Conservation (phyloP, 805 yeast genomes). For the Wickerhamiella allomyrinae region DNA sequence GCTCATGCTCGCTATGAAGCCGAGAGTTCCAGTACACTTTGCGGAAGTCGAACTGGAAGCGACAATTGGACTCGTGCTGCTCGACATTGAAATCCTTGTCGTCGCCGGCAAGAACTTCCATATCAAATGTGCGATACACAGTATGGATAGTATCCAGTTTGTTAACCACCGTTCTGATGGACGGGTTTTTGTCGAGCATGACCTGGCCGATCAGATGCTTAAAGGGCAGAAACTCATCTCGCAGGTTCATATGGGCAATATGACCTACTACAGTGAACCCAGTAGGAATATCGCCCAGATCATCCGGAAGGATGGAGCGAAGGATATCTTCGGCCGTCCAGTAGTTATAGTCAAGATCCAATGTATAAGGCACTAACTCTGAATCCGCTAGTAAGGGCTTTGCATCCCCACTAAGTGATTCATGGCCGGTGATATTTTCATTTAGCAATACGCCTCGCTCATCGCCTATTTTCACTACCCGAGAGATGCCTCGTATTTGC, state of each 20-base stretch:
- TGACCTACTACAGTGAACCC: constrained; percentile 93
- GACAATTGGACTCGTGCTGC: constrained; percentile 78
- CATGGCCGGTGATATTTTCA: constrained; percentile 28
- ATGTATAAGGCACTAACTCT: constrained; percentile 36
- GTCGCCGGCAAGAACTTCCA: constrained; percentile 86
- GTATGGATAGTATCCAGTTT: constrained; percentile 79
- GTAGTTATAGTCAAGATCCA: constrained; percentile 52
- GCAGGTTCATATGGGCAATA: constrained; percentile 79
- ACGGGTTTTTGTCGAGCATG: constrained; percentile 72
- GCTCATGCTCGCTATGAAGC: constrained; percentile 81
- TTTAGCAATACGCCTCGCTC: constrained; percentile 47
- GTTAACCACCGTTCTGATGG: constrained; percentile 78
- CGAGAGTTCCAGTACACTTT: constrained; percentile 97
- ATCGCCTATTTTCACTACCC: constrained; percentile 35
- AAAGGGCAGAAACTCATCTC: constrained; percentile 73
- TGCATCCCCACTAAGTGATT: constrained; percentile 31
- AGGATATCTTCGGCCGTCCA: constrained; percentile 89
- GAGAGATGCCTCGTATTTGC: constrained; percentile 54
- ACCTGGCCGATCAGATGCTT: constrained; percentile 77
- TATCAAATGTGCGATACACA: constrained; percentile 77
- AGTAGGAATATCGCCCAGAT: constrained; percentile 62
- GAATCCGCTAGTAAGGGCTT: constrained; percentile 35
- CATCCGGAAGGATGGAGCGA: constrained; percentile 59
- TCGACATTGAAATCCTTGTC: constrained; percentile 49
- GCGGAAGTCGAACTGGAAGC: constrained; percentile 74